Evolutionary conservation across 2,329 filamentous ascomycete species (phyloP), one percentile per base, ranked within the genome.

Genomic region (Hypoxylon sp.): DNA sequence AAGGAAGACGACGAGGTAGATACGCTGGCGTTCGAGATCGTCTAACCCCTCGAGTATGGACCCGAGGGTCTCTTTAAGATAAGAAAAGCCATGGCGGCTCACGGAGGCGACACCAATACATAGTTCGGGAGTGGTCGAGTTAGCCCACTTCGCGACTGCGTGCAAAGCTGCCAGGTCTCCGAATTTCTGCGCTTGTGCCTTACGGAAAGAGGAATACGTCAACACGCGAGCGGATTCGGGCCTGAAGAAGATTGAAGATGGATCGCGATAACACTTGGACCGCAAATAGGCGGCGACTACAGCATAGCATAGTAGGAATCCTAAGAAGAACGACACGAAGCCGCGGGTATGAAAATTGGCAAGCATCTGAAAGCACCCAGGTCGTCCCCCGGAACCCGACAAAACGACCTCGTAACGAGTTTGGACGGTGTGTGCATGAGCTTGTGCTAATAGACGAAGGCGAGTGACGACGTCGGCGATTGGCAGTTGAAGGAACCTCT

Each of bases 241-340:
- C 12, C 59, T 65, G 50, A 73, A 73, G 58, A 73, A 73, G 45
- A 65, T 29, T 47, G 71, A 73, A 19, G 71, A 72, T 2, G 71
- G 71, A 21, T 72, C 71, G 39, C 70, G 71, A 52, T 65, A 72
- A 56, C 71, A 72, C 48, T 59, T 65, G 6, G 68, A 65, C 41
- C 70, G 64, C 16, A 72, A 56, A 52, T 72, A 71, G 47, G 61
- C 34, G 48, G 63, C 66, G 37, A 65, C 34, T n/a, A 69, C 9
- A 14, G 34, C 56, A 46, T 71, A 73, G n/a, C 68, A 68, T 12
- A 72, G 54, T 14, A 72, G 54, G 47, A 73, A 73, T 39, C 65
- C 69, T 19, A 70, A 52, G 39, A 73, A 65, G 61, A 64, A 65
- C 25, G 70, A 69, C 58, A 65, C 61, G 25, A 66, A 34, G 61